phyloP scores from a whole-genome alignment of 768 basidiomycete species.

The Asterophora parasitica region DNA sequence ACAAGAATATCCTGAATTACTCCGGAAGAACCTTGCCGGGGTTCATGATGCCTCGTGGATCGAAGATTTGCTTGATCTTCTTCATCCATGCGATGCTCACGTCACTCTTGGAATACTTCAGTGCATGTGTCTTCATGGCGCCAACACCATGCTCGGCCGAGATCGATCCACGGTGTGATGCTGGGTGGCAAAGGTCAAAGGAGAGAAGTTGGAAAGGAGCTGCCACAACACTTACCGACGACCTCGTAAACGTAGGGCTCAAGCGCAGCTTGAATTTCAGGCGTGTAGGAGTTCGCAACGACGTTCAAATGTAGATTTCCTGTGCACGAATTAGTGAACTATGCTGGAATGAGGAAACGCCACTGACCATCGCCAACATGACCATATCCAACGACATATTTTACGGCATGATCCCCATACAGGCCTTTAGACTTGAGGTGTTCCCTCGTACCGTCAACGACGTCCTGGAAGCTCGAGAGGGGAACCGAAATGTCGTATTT shows the following conservation, averaged over 20 bases:
- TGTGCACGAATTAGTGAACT: slow-evolving; percentile 23
- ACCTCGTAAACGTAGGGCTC: slow-evolving; percentile 96
- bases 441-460: slow-evolving; percentile 78
- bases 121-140: slow-evolving; percentile 88
- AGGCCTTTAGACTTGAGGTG: slow-evolving; percentile 66
- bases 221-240: slow-evolving; percentile 50
- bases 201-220: neutral
- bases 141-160: slow-evolving; percentile 98
- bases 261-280: slow-evolving; percentile 79
- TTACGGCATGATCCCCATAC: slow-evolving; percentile 68
- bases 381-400: slow-evolving; percentile 88
- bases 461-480: slow-evolving; percentile 76
- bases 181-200: slow-evolving; percentile 30
- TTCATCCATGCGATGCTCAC: slow-evolving; percentile 87
- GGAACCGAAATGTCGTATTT: slow-evolving; percentile 97
- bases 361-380: slow-evolving; percentile 92
- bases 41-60: slow-evolving; percentile 90
- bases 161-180: slow-evolving; percentile 80
- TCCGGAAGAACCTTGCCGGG: slow-evolving; percentile 72
- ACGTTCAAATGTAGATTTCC: slow-evolving; percentile 95
- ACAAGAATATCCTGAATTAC: slow-evolving; percentile 22
- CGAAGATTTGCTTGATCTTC: slow-evolving; percentile 83
- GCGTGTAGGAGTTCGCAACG: slow-evolving; percentile 74
- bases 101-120: slow-evolving; percentile 79
- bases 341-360: neutral